Conservation (phyloP, 2,329 filamentous ascomycete species). For the Fusarium nurragi region DNA sequence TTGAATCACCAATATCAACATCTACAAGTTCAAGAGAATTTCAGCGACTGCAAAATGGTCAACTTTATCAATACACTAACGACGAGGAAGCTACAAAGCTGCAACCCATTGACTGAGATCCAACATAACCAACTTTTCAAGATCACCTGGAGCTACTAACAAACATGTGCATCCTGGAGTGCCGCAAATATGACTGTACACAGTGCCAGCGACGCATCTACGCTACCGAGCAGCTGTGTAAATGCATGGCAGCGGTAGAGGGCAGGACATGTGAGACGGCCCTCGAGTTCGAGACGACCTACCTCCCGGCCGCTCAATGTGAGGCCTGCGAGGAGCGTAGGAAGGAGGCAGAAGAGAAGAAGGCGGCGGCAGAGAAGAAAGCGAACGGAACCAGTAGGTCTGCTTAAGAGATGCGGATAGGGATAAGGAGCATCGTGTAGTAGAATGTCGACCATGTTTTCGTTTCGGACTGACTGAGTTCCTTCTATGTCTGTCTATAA, state of each 20-base stretch:
- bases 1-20: background rate
- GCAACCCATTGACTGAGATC: background rate
- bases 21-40: background rate
- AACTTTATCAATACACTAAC: background rate
- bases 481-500: constrained; percentile 9
- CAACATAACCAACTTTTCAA: background rate
- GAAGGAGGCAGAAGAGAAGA: background rate
- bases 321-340: constrained; percentile 23
- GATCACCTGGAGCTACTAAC: background rate
- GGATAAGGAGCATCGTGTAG: background rate
- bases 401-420: background rate
- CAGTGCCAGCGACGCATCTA: constrained; percentile 23
- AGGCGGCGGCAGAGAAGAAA: background rate
- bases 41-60: no score
- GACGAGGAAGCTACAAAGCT: background rate
- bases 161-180: constrained; percentile 17
- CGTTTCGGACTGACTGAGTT: background rate
- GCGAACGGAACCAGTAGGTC: background rate
- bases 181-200: constrained; percentile 28
- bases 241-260: background rate
- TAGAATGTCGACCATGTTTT: background rate
- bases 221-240: constrained; percentile 3
- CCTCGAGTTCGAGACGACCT: constrained; percentile 1
- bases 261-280: constrained; percentile 8
- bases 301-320: constrained; percentile 26